Conservation (phyloP, 163 green algal genomes). For the Scenedesmus sp. region DNA sequence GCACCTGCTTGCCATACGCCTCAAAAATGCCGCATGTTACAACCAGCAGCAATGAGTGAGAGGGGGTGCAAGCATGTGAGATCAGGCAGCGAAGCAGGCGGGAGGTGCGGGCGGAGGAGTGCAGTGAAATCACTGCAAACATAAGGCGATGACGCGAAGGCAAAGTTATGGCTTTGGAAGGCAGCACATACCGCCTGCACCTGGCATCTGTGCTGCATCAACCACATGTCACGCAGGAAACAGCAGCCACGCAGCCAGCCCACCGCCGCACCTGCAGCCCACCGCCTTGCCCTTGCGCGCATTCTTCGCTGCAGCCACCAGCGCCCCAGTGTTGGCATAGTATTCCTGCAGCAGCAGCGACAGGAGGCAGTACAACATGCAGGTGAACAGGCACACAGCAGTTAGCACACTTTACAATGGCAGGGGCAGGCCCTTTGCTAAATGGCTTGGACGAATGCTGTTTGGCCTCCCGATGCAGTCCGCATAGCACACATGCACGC, state of each 20-base stretch:
- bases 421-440: not conserved
- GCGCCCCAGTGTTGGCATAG: conserved; percentile 97
- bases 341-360: conserved; percentile 85
- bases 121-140: not conserved
- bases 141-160: not conserved
- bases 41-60: not conserved
- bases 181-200: not conserved
- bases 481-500: too few relatives aligned
- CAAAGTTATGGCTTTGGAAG: not conserved
- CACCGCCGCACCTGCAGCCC: conserved; percentile 39
- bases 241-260: not conserved
- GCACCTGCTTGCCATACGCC: conserved; percentile 48
- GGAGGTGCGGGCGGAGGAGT: not conserved
- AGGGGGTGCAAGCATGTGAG: not conserved
- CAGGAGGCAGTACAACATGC: not conserved
- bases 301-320: conserved; percentile 86
- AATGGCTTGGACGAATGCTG: too few relatives aligned
- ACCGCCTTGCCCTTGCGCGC: conserved; percentile 60
- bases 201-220: not conserved
- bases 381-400: too few relatives aligned
- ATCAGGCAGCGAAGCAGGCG: not conserved
- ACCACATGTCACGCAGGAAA: not conserved
- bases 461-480: too few relatives aligned
- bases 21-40: conserved; percentile 57
- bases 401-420: not conserved